Percentiles rank a stretch among this genome's conserved stretches.
Conservation (phyloP, 176 grass and related monocot genomes). For the Juncus inflexus region DNA sequence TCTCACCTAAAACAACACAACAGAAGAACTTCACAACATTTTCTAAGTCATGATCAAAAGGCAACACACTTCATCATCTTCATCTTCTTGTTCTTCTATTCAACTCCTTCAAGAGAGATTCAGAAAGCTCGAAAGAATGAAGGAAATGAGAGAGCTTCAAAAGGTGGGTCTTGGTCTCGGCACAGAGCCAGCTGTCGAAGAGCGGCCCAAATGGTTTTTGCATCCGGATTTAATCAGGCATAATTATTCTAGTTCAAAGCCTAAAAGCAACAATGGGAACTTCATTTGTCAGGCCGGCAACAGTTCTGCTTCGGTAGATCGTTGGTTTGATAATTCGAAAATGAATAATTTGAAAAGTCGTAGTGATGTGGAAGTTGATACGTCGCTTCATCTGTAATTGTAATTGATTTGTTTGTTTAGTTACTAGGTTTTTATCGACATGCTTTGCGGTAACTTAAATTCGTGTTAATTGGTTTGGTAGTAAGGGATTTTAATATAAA, state of each 20-base stretch:
- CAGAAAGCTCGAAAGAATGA: slow-evolving; percentile 83
- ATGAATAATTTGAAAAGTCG: slow-evolving; percentile 50
- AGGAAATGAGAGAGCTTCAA: slow-evolving; percentile 63
- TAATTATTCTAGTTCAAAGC: slow-evolving; percentile 21
- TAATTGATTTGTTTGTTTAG: slow-evolving; percentile 23
- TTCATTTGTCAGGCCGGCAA: background rate
- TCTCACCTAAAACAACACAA: slow-evolving; percentile 27
- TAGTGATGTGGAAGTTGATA: slow-evolving; percentile 72
- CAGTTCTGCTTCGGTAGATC: slow-evolving; percentile 1
- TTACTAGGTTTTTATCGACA: background rate
- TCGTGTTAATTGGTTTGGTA: too few species aligned
- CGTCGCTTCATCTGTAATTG: slow-evolving; percentile 90
- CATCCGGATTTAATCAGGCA: slow-evolving; percentile 72
- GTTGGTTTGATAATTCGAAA: slow-evolving; percentile 36
- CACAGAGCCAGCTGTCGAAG: slow-evolving; percentile 10
- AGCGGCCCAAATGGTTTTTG: slow-evolving; percentile 62
- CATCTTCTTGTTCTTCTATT: slow-evolving; percentile 72
- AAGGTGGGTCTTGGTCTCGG: slow-evolving; percentile 28
- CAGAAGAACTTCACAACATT: slow-evolving; percentile 13
- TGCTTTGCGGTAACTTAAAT: background rate
- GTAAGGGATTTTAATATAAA: too few species aligned
- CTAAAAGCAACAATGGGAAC: slow-evolving; percentile 5
- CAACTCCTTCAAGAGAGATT: slow-evolving; percentile 96
- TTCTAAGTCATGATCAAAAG: slow-evolving; percentile 21
- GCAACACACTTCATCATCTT: slow-evolving; percentile 37